Evolutionary conservation across 169 alveolate genomes (phyloP).

Genomic region (Cryptosporidium parvum): DNA sequence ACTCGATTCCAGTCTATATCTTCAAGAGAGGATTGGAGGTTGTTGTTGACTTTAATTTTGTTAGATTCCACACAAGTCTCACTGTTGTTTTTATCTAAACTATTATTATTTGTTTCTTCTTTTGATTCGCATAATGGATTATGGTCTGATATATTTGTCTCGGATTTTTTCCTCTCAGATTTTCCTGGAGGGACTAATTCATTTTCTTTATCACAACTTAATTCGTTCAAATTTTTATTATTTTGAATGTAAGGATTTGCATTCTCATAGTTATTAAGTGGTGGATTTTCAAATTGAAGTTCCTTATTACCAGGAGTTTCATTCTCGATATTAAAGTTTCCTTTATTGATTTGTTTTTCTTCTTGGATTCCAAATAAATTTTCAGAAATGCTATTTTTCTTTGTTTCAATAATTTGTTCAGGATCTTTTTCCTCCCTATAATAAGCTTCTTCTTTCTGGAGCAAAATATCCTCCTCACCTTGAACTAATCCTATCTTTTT

Average conservation of each 20-base stretch:
- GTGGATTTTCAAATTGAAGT: background rate
- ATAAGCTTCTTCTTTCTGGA: background rate
- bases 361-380: background rate
- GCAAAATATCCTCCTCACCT: too few relatives aligned
- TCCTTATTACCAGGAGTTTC: background rate
- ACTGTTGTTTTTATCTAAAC: background rate
- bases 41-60: background rate
- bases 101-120: background rate
- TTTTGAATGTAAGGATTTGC: background rate
- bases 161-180: background rate
- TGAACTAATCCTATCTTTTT: too few relatives aligned
- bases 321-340: background rate
- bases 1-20: conserved; percentile 43
- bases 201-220: too few relatives aligned
- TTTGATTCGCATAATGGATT: background rate
- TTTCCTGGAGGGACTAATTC: background rate
- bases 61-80: background rate
- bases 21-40: background rate
- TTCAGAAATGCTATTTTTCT: background rate
- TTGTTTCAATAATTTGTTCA: background rate
- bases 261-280: background rate
- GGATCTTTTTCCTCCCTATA: background rate
- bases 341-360: background rate
- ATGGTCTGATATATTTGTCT: background rate
- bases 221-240: background rate